Base-by-base conservation (phyloP, 176 grass and related monocot genomes). In the Ananas comosus region DNA sequence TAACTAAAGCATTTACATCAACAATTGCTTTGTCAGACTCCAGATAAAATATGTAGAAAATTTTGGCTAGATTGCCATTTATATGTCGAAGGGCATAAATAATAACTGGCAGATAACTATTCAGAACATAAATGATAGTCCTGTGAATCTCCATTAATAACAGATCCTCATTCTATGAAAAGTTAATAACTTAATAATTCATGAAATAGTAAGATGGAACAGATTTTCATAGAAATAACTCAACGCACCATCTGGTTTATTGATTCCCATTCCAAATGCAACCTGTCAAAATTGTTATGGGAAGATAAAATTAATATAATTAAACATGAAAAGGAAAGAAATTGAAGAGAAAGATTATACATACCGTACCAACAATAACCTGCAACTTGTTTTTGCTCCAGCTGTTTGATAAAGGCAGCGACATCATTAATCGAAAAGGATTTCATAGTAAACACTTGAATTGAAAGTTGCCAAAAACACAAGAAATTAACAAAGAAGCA, bases 191-290 rank as follows among this genome's bases (percentile, higher is more conserved):
- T 42, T 42, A 42, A 42, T 42, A 7, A 7, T 42, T 42, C 4
- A 42, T 42, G 33, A 42, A 5, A 42, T 42, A 42, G 33, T 4
- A 42, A 42, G 33, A 42, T 42, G 33, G 33, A 42, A 6, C 6
- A 7, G 33, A 42, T 42, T 42, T 42, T 7, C 33, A 42, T 42
- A 42, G 33, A 42, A 21, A 73, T 54, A 73, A 73, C 13, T 73
- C 18, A 73, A 89, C 83, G 22, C 54, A 96, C 92, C 88, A 63
- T 96, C 92, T 79, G 88, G 88, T 64, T 96, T 96, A 78, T 96
- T 96, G 71, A 96, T 96, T 70, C 92, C 92, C 92, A 91, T 96
- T 72, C 88, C 92, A 72, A 96, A 96, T 8, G 88, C 92, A 70
- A 96, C 92, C 92, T 96, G 72, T 25, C 68, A 76, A 48, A 63